A percentile compares a stretch with the other conserved stretches of the same genome.
phyloP scores from a whole-genome alignment of 345 rosid genomes.

The Eucalyptus cloeziana region DNA sequence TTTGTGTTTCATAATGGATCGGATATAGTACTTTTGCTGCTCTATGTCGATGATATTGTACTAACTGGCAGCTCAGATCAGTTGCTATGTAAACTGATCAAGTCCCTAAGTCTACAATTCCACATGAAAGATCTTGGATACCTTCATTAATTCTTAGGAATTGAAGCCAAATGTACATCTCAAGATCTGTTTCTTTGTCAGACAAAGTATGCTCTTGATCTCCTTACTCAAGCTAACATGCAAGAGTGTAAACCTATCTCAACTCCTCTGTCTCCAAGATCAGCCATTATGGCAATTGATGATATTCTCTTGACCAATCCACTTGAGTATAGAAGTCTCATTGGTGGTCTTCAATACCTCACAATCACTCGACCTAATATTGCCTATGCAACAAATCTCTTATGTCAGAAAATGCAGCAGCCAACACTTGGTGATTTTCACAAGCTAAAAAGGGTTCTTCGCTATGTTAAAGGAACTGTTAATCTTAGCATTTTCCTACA shows the following conservation, averaged over 20 bases:
- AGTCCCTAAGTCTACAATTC: accelerated
- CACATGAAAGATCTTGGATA: no score
- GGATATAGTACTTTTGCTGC: accelerated
- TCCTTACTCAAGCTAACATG: background rate
- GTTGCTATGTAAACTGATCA: background rate
- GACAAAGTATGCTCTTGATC: background rate
- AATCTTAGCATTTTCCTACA: background rate
- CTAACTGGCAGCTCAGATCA: background rate
- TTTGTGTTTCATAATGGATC: background rate
- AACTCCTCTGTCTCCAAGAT: background rate
- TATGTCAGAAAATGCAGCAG: no score
- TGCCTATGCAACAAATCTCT: no score
- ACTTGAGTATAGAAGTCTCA: background rate
- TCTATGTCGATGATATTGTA: background rate
- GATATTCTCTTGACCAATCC: background rate
- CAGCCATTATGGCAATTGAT: background rate
- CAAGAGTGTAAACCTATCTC: background rate
- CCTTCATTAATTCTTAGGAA: no score
- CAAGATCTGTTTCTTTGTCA: no score
- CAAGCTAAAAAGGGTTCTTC: no score
- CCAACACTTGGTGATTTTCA: no score
- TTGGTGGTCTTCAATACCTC: background rate
- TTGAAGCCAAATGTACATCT: no score
- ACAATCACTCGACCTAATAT: no score
- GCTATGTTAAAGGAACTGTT: no score